These are phyloP conservation scores for Cicer yamashitae DNA, from an alignment of 306 rosid genomes.

Conservation along the genomic window DNA sequence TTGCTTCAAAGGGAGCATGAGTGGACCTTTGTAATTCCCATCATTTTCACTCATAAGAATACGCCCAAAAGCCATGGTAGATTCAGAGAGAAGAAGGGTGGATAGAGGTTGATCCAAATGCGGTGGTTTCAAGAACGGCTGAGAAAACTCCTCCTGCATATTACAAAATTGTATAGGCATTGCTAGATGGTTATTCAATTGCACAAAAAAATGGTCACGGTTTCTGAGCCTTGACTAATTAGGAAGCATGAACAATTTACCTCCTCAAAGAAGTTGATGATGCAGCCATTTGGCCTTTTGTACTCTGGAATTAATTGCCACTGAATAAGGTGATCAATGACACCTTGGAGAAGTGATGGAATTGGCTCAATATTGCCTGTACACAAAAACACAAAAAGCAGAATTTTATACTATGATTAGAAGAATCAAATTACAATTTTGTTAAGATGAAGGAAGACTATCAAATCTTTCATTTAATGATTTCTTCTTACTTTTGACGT, in stretches of 20 bases:
- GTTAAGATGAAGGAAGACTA: slow-evolving; percentile 12
- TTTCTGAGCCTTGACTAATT: slow-evolving; percentile 39
- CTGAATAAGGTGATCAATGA: slow-evolving; percentile 85
- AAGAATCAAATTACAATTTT: slow-evolving; percentile 22
- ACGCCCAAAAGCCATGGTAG: slow-evolving; percentile 94
- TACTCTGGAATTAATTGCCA: slow-evolving; percentile 92
- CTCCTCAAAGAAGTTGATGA: slow-evolving; percentile 92
- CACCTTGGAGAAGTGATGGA: slow-evolving; percentile 72
- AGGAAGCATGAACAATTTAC: slow-evolving; percentile 52
- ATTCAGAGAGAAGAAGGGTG: slow-evolving; percentile 83
- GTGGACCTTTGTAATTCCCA: slow-evolving; percentile 93
- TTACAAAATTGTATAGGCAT: slow-evolving; percentile 33
- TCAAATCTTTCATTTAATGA: slow-evolving; percentile 32
- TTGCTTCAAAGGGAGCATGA: slow-evolving; percentile 75
- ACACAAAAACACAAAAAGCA: neutral
- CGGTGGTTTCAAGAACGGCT: slow-evolving; percentile 96
- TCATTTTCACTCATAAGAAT: slow-evolving; percentile 75
- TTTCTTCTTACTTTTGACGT: slow-evolving; percentile 57
- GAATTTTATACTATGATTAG: slow-evolving; percentile 24
- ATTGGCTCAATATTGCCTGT: slow-evolving; percentile 82
- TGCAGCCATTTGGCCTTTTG: slow-evolving; percentile 89
- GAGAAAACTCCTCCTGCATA: slow-evolving; percentile 84
- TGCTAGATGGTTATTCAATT: slow-evolving; percentile 26
- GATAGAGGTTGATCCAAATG: slow-evolving; percentile 94
- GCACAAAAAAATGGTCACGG: slow-evolving; percentile 40